Base-by-base conservation (phyloP, 495 filamentous ascomycete species). In the Lichenothelia convexa region DNA sequence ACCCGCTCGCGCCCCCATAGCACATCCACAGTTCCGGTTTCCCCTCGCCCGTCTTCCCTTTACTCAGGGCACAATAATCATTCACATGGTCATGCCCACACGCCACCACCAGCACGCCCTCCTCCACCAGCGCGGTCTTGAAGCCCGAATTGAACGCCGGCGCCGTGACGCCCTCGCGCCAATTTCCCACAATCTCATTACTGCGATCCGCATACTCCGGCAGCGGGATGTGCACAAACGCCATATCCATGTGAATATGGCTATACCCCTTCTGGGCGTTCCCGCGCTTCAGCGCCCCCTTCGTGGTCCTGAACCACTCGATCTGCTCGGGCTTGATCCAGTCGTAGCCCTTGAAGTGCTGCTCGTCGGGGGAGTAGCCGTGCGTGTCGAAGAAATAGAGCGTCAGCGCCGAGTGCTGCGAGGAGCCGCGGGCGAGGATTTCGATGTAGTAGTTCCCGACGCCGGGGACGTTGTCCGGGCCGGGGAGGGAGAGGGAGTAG, bases 41-140 rank as follows among this genome's bases (percentile, higher is more conserved):
- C 55, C 64, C 49, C 43, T 51, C 38, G 8, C 30, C 30, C 7
- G 24, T 27, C n/a, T n/a, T n/a, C 24, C 24, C 24, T 13, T 27
- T 27, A n/a, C 63, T 64, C 9, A 93, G 63, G 45, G 75, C 74
- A 58, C 89, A 97, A 53, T 92, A 94, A 44, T 95, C 89, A 49
- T 97, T 97, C 20, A 75, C 89, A 54, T 97, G 89, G 47, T 97
- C 89, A 55, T 97, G 91, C 47, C 89, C 89, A 53, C 78, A 86
- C 48, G 77, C 80, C 20, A 95, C 84, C 54, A 91, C 76, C 12
- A 80, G 60, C 17, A 97, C 65, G 3, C 77, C 80, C 55, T 91
- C 73, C 45, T 83, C 75, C 16, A 86, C 73, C 21, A 95, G 60
- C 1, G 84, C 91, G 45, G 89, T 73, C 38, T 75, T 74, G 57